phyloP scores from a whole-genome alignment of 805 yeast genomes.

The Metschnikowia santaceciliae region DNA sequence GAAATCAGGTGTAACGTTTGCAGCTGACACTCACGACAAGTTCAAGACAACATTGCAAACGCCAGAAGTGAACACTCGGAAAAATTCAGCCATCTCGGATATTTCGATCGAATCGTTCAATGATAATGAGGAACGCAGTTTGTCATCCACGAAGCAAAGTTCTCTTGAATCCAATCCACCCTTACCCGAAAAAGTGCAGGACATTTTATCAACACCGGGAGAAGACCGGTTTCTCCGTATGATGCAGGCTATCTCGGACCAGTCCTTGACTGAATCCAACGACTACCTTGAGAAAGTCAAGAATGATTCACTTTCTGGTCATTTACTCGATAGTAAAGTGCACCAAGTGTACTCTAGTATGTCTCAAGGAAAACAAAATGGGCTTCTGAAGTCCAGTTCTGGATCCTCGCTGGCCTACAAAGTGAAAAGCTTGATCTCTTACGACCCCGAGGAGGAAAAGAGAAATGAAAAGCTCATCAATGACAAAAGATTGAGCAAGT shows the following conservation, averaged over 20 bases:
- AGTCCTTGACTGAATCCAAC: constrained; percentile 26
- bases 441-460: constrained; percentile 31
- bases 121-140: constrained; percentile 7
- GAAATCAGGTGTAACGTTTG: constrained; percentile 12
- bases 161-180: not conserved
- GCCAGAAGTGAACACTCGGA: constrained; percentile 6
- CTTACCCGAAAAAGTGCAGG: constrained; percentile 4
- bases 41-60: constrained; percentile 3
- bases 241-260: constrained; percentile 24
- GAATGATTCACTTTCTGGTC: constrained; percentile 10
- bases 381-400: constrained; percentile 11
- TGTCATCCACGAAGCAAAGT: constrained; percentile 4
- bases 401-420: constrained; percentile 28
- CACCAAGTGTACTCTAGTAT: constrained; percentile 31
- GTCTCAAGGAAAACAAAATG: constrained; percentile 9
- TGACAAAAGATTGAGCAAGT: constrained; percentile 14
- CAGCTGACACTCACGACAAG: not conserved
- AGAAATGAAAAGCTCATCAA: constrained; percentile 15
- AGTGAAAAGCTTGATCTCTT: constrained; percentile 38
- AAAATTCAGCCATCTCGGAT: constrained; percentile 13
- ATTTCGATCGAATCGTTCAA: constrained; percentile 18
- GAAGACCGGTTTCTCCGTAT: constrained; percentile 21
- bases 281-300: constrained; percentile 21
- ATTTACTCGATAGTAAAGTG: constrained; percentile 25
- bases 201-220: not conserved